Conservation (phyloP, 78 protist species). For the Mastigamoeba balamuthi region DNA sequence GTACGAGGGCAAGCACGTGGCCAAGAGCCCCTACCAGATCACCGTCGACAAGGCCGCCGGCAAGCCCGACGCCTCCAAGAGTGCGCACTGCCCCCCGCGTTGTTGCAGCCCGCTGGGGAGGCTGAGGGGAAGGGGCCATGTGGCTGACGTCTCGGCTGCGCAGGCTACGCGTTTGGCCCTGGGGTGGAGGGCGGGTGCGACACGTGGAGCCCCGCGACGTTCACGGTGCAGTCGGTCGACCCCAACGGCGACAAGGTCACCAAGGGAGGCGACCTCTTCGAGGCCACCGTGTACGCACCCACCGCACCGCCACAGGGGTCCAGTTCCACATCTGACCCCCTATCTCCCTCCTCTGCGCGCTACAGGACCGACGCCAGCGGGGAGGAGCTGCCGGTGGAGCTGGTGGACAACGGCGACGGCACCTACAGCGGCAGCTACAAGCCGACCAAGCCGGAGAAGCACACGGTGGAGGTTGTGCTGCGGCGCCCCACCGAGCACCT, state of each 20-base stretch:
- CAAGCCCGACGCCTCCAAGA: neutral
- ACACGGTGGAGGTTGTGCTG: neutral
- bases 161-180: neutral
- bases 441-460: constrained; percentile 19
- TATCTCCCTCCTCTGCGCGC: too few species aligned
- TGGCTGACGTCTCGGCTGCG: too few species aligned
- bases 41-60: neutral
- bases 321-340: too few species aligned
- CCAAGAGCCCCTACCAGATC: neutral
- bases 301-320: too few species aligned
- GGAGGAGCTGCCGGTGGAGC: constrained; percentile 17
- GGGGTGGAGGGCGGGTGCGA: neutral
- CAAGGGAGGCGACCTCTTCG: constrained; percentile 57
- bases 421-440: constrained; percentile 19
- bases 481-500: too few species aligned
- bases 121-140: too few species aligned
- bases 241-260: neutral
- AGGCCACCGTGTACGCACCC: too few species aligned
- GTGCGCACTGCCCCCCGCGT: too few species aligned
- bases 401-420: constrained; percentile 25
- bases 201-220: neutral
- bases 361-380: too few species aligned
- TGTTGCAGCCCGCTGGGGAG: too few species aligned
- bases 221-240: neutral
- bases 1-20: neutral